Base-by-base conservation (phyloP, 2,329 filamentous ascomycete genomes). In the Neonectria ditissima region DNA sequence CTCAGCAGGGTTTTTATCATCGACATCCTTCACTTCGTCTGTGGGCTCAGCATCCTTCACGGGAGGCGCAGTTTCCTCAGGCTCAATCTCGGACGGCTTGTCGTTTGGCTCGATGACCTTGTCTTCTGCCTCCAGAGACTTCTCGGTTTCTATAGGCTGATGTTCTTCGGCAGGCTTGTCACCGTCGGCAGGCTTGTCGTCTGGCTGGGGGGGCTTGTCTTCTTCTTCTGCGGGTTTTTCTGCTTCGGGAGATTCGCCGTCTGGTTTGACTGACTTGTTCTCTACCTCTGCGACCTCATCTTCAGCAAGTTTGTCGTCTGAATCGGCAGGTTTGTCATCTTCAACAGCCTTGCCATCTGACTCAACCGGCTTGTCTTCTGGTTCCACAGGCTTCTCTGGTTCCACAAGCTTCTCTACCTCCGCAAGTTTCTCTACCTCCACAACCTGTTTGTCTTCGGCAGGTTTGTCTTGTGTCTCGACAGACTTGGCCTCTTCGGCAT, bases 1-100 rank as follows among this genome's bases (percentile, higher is more conserved):
- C 24, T 52, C 53, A 28, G 50, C 50, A 37, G 51, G n/a, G 9
- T 22, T 41, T 24, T 54, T 28, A 56, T 67, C 54, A 47, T 70
- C 54, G 22, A 30, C n/a, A 55, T 30, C 37, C 37, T 61, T 45
- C 16, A 37, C 52, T 9, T 43, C 53, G 26, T 55, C 41, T 16
- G 41, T 14, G 16, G 53, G 32, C n/a, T 55, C 41, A 6, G 34
- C 55, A 10, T 55, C 58, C 41, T 68, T 68, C 26, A 45, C 30
- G 39, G 44, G 28, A 9, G 47, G 26, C n/a, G 44, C n/a, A 14
- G 45, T 22, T 44, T 43, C 24, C 22, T 37, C 37, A 32, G 32
- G 37, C 26, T n/a, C 26, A 13, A 20, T 44, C 34, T 55, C 52
- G 5, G 28, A 48, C 1, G 52, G 45, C 6, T 41, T 50, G n/a